Conservation (phyloP, 2,329 filamentous ascomycete genomes). For the Cladosporium sp. region DNA sequence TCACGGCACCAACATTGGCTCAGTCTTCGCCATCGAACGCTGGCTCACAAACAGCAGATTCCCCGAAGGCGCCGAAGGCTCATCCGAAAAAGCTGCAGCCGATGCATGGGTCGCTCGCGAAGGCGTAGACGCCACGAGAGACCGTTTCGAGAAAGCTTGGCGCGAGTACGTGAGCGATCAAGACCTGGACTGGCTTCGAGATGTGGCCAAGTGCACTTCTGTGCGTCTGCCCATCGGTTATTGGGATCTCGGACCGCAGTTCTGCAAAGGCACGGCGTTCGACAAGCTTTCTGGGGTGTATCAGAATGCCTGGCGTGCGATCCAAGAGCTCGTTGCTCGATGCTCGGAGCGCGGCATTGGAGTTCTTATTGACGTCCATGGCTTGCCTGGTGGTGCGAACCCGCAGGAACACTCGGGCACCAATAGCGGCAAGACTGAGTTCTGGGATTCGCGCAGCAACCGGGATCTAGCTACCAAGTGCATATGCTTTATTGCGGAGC, state of each 20-base stretch:
- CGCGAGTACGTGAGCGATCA: conserved; percentile 45
- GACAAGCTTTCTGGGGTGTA: conserved; percentile 48
- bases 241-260: conserved; percentile 51
- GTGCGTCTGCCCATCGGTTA: conserved; percentile 59
- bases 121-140: conserved; percentile 46
- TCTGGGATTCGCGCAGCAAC: conserved; percentile 46
- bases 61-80: conserved; percentile 37
- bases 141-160: conserved; percentile 55
- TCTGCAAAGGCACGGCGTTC: conserved; percentile 51
- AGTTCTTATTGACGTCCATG: conserved; percentile 56
- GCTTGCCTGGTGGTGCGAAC: conserved; percentile 56
- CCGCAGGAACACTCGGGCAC: conserved; percentile 54
- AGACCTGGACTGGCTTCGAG: conserved; percentile 51
- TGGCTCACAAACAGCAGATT: conserved; percentile 54
- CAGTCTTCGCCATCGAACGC: conserved; percentile 57
- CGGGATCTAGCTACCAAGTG: conserved; percentile 46
- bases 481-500: conserved; percentile 48
- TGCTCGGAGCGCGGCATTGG: conserved; percentile 49
- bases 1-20: conserved; percentile 56
- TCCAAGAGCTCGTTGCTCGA: conserved; percentile 45
- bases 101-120: conserved; percentile 43
- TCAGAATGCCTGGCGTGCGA: conserved; percentile 49
- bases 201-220: conserved; percentile 51
- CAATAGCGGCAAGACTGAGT: conserved; percentile 46
- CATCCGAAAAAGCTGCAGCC: conserved; percentile 52